Evolutionary conservation across 2,329 filamentous ascomycete genomes (phyloP).

Genomic region (Pyrenophora graminea): DNA sequence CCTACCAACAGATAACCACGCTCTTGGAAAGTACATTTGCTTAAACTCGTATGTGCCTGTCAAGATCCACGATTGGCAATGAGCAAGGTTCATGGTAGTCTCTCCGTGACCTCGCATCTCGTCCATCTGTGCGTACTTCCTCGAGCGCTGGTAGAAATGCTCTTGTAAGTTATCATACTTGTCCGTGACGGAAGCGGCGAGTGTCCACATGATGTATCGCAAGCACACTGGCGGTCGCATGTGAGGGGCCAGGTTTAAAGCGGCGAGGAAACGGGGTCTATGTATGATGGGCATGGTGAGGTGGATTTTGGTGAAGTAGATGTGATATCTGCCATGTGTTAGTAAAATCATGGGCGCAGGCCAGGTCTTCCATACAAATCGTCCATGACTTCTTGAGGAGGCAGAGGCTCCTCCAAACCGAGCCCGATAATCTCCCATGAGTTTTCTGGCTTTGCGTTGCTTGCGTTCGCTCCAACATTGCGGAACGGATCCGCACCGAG

Average conservation of each 20-base stretch:
- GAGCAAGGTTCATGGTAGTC: constrained; percentile 79
- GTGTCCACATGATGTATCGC: constrained; percentile 94
- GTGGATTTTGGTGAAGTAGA: constrained; percentile 91
- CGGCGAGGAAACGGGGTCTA: constrained; percentile 80
- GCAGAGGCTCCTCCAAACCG: constrained; percentile 80
- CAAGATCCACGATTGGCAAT: constrained; percentile 83
- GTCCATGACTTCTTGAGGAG: constrained; percentile 78
- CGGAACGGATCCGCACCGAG: constrained; percentile 26
- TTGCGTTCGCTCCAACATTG: constrained; percentile 19
- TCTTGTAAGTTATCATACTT: constrained; percentile 80
- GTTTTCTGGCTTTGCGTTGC: constrained; percentile 50
- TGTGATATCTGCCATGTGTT: constrained; percentile 64
- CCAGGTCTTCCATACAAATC: constrained; percentile 66
- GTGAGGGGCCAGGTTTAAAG: constrained; percentile 85
- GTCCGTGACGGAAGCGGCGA: constrained; percentile 82
- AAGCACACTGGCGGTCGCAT: constrained; percentile 85
- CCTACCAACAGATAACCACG: constrained; percentile 89
- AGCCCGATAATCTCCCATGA: constrained; percentile 86
- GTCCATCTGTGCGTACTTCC: constrained; percentile 88
- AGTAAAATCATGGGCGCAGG: constrained; percentile 1
- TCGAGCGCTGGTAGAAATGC: constrained; percentile 84
- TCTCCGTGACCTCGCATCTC: constrained; percentile 93
- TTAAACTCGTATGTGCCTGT: constrained; percentile 90
- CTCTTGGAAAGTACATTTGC: constrained; percentile 94
- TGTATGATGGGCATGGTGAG: constrained; percentile 87